Evolutionary conservation across 208 protist species (phyloP).

Genomic region (Endotrypanum monterogeii): DNA sequence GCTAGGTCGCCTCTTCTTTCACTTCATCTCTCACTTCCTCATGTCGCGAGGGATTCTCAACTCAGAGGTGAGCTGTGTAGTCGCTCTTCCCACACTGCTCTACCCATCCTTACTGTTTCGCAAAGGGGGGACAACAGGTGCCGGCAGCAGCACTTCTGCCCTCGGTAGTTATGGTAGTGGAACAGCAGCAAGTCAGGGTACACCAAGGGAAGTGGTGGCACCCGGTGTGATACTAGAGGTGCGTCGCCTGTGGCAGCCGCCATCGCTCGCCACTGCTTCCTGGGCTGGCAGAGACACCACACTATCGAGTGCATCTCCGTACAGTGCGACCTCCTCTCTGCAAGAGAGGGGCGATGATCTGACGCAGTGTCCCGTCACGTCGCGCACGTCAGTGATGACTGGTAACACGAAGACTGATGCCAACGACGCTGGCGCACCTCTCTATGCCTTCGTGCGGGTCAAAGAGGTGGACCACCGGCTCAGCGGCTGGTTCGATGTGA

Average conservation of each 20-base stretch:
- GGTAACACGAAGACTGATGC: neutral
- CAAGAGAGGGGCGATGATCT: neutral
- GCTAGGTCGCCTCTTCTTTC: neutral
- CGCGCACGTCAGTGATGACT: neutral
- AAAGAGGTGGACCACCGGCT: conserved; percentile 80
- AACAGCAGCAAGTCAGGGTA: conserved; percentile 2
- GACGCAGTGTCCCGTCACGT: neutral
- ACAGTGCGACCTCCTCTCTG: neutral
- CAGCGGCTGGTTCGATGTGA: conserved; percentile 73
- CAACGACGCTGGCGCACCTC: conserved; percentile 5
- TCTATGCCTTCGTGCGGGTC: conserved; percentile 79
- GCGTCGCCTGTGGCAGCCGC: conserved; percentile 55
- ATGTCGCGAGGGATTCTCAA: conserved; percentile 8
- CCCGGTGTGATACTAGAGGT: conserved; percentile 64
- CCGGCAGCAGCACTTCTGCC: neutral
- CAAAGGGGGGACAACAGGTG: conserved; percentile 3
- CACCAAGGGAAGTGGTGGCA: conserved; percentile 5
- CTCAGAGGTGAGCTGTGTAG: conserved; percentile 26
- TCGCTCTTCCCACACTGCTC: conserved; percentile 10
- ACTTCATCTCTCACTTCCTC: neutral
- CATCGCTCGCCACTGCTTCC: neutral
- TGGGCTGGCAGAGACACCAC: neutral
- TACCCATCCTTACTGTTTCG: conserved; percentile 26
- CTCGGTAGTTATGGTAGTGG: neutral
- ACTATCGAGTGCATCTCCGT: neutral